phyloP scores from a whole-genome alignment of 108 stramenopile genomes.

The Conticribra weissflogii region DNA sequence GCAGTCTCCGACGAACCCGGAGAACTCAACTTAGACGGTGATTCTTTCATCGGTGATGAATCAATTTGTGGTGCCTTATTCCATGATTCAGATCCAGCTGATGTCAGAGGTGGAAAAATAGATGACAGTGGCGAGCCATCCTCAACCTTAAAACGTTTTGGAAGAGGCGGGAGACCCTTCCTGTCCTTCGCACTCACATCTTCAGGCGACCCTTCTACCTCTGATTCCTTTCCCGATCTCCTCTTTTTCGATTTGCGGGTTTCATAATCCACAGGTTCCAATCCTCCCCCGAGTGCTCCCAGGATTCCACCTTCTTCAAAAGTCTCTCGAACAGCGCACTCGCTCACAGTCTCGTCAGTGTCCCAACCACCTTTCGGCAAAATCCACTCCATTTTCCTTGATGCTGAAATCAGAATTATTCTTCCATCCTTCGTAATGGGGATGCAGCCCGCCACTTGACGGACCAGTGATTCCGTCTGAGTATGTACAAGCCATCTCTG shows the following conservation, averaged over 20 bases:
- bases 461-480: constrained; percentile 42
- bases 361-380: constrained; percentile 98
- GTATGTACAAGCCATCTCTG: constrained; percentile 74
- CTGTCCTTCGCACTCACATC: neutral
- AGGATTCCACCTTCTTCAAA: constrained; percentile 91
- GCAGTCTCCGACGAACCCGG: constrained; percentile 11
- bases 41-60: too few species aligned
- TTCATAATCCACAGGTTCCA: constrained; percentile 80
- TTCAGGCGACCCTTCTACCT: neutral
- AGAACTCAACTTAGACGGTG: too few species aligned
- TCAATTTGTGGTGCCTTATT: constrained; percentile 2
- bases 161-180: constrained; percentile 8
- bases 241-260: constrained; percentile 81
- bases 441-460: constrained; percentile 77
- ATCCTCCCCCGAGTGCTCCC: constrained; percentile 67
- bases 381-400: constrained; percentile 89
- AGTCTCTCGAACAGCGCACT: constrained; percentile 88
- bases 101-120: neutral
- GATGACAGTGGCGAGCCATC: constrained; percentile 4
- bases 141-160: constrained; percentile 25
- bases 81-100: constrained; percentile 10
- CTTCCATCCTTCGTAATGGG: constrained; percentile 75
- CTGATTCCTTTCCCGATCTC: constrained; percentile 37
- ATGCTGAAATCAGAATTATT: constrained; percentile 78
- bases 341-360: constrained; percentile 84